These are phyloP conservation scores for Odonthalia washingtoniensis DNA, from an alignment of 31 red algal genomes.

Conservation along the genomic window DNA sequence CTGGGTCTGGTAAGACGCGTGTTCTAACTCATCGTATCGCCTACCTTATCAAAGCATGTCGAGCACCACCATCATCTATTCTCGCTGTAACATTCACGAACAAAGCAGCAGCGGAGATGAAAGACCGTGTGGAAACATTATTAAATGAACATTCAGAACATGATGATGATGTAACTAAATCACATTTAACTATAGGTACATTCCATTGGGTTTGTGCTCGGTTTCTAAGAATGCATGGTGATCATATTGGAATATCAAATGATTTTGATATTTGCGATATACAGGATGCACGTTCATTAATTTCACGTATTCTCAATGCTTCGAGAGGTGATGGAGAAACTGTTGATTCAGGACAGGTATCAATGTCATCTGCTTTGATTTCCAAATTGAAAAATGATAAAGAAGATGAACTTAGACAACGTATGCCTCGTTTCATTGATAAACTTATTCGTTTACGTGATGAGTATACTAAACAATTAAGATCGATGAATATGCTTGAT, in stretches of 20 bases:
- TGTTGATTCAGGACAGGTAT: slow-evolving; percentile 1
- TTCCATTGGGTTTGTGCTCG: slow-evolving; percentile 78
- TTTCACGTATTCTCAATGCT: slow-evolving; percentile 47
- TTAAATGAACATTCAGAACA: background rate
- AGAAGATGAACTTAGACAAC: slow-evolving; percentile 41
- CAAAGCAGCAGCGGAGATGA: slow-evolving; percentile 90
- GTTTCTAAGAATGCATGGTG: slow-evolving; percentile 68
- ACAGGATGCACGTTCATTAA: slow-evolving; percentile 52
- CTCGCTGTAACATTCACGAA: slow-evolving; percentile 95
- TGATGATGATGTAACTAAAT: background rate
- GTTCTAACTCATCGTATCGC: slow-evolving; percentile 88
- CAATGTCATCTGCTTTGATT: slow-evolving; percentile 24
- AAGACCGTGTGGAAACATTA: slow-evolving; percentile 60
- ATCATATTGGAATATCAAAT: slow-evolving; percentile 46
- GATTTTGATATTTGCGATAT: slow-evolving; percentile 66
- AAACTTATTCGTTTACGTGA: slow-evolving; percentile 38
- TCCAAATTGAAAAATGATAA: slow-evolving; percentile 78
- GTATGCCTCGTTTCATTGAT: slow-evolving; percentile 10
- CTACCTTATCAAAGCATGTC: slow-evolving; percentile 52
- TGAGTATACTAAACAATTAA: slow-evolving; percentile 59
- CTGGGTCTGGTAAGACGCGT: slow-evolving; percentile 94
- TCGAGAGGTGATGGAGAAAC: background rate
- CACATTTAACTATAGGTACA: slow-evolving; percentile 63
- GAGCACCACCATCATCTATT: slow-evolving; percentile 51
- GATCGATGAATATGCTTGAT: slow-evolving; percentile 67